phyloP scores from a whole-genome alignment of 1,139 yeast species.

The Magnusiomyces clavatus region DNA sequence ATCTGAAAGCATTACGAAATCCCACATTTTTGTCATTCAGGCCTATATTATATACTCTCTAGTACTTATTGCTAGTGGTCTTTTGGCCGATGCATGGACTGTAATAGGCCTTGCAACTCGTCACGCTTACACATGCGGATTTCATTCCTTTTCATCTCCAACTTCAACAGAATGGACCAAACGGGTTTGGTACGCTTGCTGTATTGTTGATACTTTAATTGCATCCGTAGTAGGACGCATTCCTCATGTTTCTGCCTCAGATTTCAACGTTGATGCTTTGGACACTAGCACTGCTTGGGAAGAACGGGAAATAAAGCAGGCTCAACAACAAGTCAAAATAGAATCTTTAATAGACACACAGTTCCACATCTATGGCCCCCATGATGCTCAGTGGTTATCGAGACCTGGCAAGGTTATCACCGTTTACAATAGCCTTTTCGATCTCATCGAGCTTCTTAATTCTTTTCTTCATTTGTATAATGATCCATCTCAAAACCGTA shows the following conservation, averaged over 20 bases:
- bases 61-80: conserved; percentile 13
- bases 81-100: conserved; percentile 17
- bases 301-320: conserved; percentile 16
- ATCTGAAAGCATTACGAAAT: background rate
- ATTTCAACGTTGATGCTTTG: conserved; percentile 13
- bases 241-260: conserved; percentile 15
- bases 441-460: conserved; percentile 14
- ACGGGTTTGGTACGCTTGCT: conserved; percentile 20
- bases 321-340: background rate
- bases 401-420: conserved; percentile 16
- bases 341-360: background rate
- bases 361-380: background rate
- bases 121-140: conserved; percentile 14
- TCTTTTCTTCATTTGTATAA: conserved; percentile 5
- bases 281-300: conserved; percentile 15
- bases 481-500: no score
- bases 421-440: conserved; percentile 15
- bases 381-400: conserved; percentile 11
- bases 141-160: conserved; percentile 6
- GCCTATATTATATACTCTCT: conserved; percentile 10
- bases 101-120: conserved; percentile 16
- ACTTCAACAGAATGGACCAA: conserved; percentile 9
- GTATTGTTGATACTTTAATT: conserved; percentile 19
- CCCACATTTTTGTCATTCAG: background rate
- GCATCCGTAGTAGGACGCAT: conserved; percentile 17